These are phyloP conservation scores for Verticillium klebahnii DNA, from an alignment of 2,329 filamentous ascomycete genomes.

Conservation along the genomic window DNA sequence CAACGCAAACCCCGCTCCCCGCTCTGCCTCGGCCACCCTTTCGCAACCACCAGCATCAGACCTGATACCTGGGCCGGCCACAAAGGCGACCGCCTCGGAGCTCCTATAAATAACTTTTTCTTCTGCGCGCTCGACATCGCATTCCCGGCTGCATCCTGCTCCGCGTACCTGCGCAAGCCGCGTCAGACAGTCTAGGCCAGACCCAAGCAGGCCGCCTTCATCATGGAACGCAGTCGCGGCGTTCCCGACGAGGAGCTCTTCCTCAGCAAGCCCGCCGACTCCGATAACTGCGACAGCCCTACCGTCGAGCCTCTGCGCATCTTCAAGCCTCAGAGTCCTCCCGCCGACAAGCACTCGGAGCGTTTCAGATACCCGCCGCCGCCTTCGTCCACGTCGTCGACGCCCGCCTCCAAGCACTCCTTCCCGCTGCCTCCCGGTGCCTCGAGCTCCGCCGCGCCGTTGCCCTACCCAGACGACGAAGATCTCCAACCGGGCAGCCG, in stretches of 20 bases:
- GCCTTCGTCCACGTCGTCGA: constrained; percentile 27
- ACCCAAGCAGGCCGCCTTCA: constrained; percentile 3
- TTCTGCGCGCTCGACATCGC: constrained; percentile 5
- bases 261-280: constrained; percentile 53
- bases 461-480: constrained; percentile 72
- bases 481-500: constrained; percentile 37
- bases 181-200: neutral
- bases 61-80: constrained; percentile 6
- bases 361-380: constrained; percentile 49
- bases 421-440: constrained; percentile 65
- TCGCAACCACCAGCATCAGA: constrained; percentile 1
- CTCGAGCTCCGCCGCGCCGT: constrained; percentile 61
- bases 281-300: constrained; percentile 60
- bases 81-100: constrained; percentile 11
- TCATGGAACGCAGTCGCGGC: constrained; percentile 54
- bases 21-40: constrained; percentile 9
- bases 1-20: constrained; percentile 10
- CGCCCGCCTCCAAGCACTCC: constrained; percentile 45
- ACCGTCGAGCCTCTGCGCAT: constrained; percentile 82
- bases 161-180: neutral
- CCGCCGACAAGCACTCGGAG: constrained; percentile 27
- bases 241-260: constrained; percentile 81
- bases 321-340: constrained; percentile 68
- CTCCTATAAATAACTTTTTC: constrained; percentile 18
- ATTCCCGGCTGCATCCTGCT: constrained; percentile 4